Conservation (phyloP, 164 flowering plant species). For the Buxus sempervirens region DNA sequence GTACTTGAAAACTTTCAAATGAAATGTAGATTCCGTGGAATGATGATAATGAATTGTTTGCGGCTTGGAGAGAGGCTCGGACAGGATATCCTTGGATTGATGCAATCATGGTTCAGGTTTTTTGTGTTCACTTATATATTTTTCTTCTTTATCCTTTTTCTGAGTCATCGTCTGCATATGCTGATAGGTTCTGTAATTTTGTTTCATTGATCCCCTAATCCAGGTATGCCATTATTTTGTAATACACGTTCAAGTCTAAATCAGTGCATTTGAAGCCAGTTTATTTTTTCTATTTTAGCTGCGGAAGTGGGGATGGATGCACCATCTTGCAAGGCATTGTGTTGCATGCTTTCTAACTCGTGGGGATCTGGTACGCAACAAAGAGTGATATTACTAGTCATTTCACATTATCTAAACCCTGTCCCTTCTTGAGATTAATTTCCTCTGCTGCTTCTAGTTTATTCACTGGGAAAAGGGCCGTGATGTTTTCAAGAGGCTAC, state of each 20-base stretch:
- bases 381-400: not conserved
- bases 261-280: slow-evolving; percentile 1
- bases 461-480: slow-evolving; percentile 96
- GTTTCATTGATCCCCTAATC: not conserved
- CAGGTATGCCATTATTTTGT: not conserved
- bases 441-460: slow-evolving; percentile 47
- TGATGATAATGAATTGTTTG: slow-evolving; percentile 54
- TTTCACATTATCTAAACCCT: not conserved
- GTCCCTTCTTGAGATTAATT: slow-evolving; percentile 11
- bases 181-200: not conserved
- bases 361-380: slow-evolving; percentile 80
- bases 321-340: slow-evolving; percentile 93
- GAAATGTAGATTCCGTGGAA: slow-evolving; percentile 77
- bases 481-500: slow-evolving; percentile 89
- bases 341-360: slow-evolving; percentile 97
- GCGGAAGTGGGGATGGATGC: slow-evolving; percentile 96
- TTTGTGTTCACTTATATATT: slow-evolving; percentile 6
- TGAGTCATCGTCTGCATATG: too few species aligned
- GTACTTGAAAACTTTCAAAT: not conserved
- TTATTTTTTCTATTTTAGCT: slow-evolving; percentile 43
- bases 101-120: slow-evolving; percentile 96
- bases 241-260: not conserved
- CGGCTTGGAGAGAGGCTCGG: slow-evolving; percentile 91
- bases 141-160: not conserved
- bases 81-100: slow-evolving; percentile 99